Base-by-base conservation (phyloP, 192 early-diverging fungal species). In the Coemansia sp. region DNA sequence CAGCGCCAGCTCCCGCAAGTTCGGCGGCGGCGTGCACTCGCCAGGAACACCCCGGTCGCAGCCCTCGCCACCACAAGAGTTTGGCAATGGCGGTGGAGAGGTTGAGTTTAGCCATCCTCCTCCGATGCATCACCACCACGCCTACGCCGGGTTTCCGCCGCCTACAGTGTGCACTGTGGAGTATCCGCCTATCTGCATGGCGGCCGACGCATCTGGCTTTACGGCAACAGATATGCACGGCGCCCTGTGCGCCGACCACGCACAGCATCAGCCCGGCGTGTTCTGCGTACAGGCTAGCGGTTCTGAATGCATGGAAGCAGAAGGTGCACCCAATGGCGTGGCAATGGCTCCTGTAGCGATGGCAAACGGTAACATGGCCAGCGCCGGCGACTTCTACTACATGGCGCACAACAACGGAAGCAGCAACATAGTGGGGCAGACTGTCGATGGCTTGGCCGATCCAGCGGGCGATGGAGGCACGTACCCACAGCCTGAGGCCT, bases 11-110 rank as follows among this genome's bases (percentile, higher is more conserved):
- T 29, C 15, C 13, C 2, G n/a, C 15, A 27, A 31, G 64, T 44
- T 59, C 48, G 68, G 17, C 0, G 34, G 53, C 48, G 68, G 17
- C 0, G 34, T 3, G 34, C 54, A 63, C 20, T 72, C 66, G 29
- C 66, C 66, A 6, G 59, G 59, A 2, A 68, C 66, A 7, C 66
- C 66, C 10, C 66, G 45, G 0, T 9, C 22, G 45, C 45, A 48
- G 22, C 22, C 7, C 5, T 48, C 45, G 22, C 25, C 45, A 23
- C 45, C 45, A 10, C 45, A 48, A 3, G 45, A 22, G 19, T 25
- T 48, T 25, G 45, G 25, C 14, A 10, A 25, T 2, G 0, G 9
- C 45, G 8, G 45, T 10, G 7, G n/a, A n/a, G n/a, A n/a, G n/a
- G 45, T 13, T 9, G 45, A 48, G 1, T 48, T 25, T 3, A 25